Base-by-base conservation (phyloP, 352 stramenopile species). In the Elongisporangium anandrum region DNA sequence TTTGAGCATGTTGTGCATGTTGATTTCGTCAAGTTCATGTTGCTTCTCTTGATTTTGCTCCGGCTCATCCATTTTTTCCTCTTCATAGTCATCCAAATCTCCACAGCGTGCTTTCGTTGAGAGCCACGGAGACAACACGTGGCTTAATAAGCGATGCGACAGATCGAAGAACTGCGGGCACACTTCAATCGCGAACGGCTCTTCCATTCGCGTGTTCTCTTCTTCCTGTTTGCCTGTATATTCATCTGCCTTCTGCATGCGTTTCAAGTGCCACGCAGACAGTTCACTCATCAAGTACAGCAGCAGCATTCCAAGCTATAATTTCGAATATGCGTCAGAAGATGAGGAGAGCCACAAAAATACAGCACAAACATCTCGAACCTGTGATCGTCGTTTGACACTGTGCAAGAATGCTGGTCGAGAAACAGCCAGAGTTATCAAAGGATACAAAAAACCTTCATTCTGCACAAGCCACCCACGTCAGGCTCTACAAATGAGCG, bases 201-300 rank as follows among this genome's bases (percentile, higher is more conserved):
- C 80, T 64, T 94, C 87, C 20, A 96, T 63, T 47, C 87, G 77
- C 64, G 81, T 81, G 20, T 91, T 64, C 50, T 92, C 73, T 20
- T 90, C 76, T 56, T 92, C 79, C 13, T 70, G 70, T 63, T 89
- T 88, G 0, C 80, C 75, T 1, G 72, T 75, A 21, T 88, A 87
- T 24, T 82, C 75, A 54, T 94, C 85, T 0, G 75, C 75, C 56
- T 88, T 90, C 54, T 96, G 85, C 85, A 96, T 94, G 57, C 83
- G 84, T 53, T 94, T 91, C 83, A 96, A 94, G 73, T 95, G 84
- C 85, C 87, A 95, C 22, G 79, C 77, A 3, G 85, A 92, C 3
- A 95, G 54, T 24, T 94, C 85, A 19, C 85, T 88, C 23, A 95
- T 50, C 39, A 95, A 76, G 52, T 77, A 70, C 21, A 95, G 60